Conservation (phyloP, 2,329 filamentous ascomycete genomes). For the Apiospora saccharicola region DNA sequence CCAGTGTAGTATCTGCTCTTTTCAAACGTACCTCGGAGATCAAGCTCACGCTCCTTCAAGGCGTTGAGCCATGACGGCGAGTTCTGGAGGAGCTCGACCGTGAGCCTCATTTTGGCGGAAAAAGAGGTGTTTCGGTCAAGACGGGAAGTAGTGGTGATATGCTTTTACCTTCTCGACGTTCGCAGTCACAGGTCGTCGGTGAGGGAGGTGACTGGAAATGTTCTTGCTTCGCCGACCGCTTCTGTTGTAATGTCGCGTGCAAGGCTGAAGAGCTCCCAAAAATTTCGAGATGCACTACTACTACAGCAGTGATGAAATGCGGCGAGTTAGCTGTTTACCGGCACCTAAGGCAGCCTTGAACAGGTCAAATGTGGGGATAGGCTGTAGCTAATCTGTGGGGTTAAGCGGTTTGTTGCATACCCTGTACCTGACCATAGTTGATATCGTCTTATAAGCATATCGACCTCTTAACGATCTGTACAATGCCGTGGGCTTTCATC, state of each 20-base stretch:
- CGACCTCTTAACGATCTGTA: neutral
- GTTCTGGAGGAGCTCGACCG: conserved; percentile 89
- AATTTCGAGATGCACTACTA: conserved; percentile 17
- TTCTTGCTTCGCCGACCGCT: neutral
- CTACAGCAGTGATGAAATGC: conserved; percentile 10
- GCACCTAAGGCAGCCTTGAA: neutral
- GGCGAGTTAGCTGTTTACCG: neutral
- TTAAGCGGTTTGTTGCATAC: conserved; percentile 14
- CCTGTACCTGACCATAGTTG: too few relatives aligned
- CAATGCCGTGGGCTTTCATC: neutral
- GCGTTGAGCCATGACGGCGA: conserved; percentile 99
- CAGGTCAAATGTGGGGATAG: neutral
- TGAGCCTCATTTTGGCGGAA: conserved; percentile 79
- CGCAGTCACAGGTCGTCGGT: neutral
- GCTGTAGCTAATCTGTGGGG: conserved; percentile 1
- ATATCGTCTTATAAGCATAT: conserved; percentile 8
- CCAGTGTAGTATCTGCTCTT: conserved; percentile 96
- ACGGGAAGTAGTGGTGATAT: neutral
- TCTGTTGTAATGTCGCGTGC: neutral
- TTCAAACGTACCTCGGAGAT: conserved; percentile 98
- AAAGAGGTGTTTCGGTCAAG: conserved; percentile 23
- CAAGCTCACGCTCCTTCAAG: conserved; percentile 97
- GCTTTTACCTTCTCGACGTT: neutral
- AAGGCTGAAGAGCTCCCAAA: conserved; percentile 18
- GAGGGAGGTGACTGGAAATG: neutral